These are phyloP conservation scores for Sporothrix brunneoviolacea DNA, from an alignment of 2,329 filamentous ascomycete genomes.

Conservation along the genomic window DNA sequence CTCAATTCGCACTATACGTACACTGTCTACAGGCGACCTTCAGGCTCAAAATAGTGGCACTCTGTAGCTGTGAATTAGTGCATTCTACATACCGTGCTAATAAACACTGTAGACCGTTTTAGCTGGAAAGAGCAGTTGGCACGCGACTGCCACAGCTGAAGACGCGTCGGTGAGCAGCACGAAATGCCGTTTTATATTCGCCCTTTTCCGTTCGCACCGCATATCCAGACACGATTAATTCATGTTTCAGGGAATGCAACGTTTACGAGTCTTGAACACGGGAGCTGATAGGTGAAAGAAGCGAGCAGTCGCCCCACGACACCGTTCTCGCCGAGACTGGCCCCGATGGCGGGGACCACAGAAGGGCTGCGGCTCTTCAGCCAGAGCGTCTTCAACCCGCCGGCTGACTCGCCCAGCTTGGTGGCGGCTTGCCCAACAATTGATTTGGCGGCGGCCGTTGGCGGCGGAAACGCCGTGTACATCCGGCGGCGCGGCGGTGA, in stretches of 20 bases:
- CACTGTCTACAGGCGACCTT: not conserved
- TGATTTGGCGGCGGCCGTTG: slow-evolving; percentile 72
- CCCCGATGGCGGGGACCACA: slow-evolving; percentile 1
- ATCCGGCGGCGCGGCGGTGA: slow-evolving; percentile 77
- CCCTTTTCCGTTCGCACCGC: not conserved
- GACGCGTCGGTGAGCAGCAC: slow-evolving; percentile 8
- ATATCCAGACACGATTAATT: not conserved
- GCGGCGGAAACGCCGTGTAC: slow-evolving; percentile 56
- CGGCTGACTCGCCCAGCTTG: slow-evolving; percentile 48
- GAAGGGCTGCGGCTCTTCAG: slow-evolving; percentile 39
- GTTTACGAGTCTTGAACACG: not conserved
- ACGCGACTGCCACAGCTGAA: slow-evolving; percentile 8
- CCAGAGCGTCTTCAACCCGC: slow-evolving; percentile 48
- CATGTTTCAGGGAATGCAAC: not conserved
- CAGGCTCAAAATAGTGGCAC: not conserved
- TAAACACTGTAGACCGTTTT: slow-evolving; percentile 2
- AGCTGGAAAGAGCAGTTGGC: not conserved
- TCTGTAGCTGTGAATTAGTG: not conserved
- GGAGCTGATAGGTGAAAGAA: not conserved
- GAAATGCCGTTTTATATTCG: not conserved
- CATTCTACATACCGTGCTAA: not conserved
- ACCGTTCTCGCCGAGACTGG: not conserved
- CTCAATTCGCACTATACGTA: not conserved
- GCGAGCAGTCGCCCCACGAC: not conserved
- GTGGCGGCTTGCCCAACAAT: slow-evolving; percentile 76